Evolutionary conservation across 2,329 filamentous ascomycete species (phyloP), one percentile per base, ranked within the genome.

Genomic region (Sporothrix brunneoviolacea): DNA sequence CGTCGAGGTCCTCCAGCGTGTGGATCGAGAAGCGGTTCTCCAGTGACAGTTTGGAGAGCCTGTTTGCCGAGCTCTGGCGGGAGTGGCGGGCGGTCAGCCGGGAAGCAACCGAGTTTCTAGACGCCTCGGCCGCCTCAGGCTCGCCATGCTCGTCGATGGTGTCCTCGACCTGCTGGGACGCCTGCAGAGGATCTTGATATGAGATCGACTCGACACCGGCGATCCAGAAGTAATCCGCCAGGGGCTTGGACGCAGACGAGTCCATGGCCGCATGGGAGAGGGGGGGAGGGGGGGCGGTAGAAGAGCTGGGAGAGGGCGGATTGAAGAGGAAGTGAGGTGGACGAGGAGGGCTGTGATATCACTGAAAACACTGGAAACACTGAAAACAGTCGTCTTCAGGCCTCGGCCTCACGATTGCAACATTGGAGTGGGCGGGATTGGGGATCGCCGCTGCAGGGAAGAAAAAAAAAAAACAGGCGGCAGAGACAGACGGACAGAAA

Each of bases 221-320:
- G 64, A 86, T 85, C 83, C 83, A 86, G 68, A 86, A 86, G 70
- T 86, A 86, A 66, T 86, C 83, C 67, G 83, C 83, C 65, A 86
- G 73, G 63, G 83, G 83, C 57, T 75, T 75, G 56, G 80, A 82
- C 53, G 51, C 54, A 16, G 79, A 74, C 68, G 67, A 71, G 63
- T 80, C 78, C 78, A 82, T 82, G 70, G 68, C 74, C 70, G 51
- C 50, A 54, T 52, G 27, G 13, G 52, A 39, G 30, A 19, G 37
- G 32, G 27, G 12, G 19, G 6, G n/a, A 9, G 32, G 18, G 58
- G 59, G 19, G 21, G 13, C 15, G 28, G 22, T 18, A 35, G 13
- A 15, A 36, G 8, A 22, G 28, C 35, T 3, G 15, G 10, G 33
- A 24, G 24, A 32, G 4, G 21, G 9, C 21, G 30, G 35, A 39